Base-by-base conservation (phyloP, 768 basidiomycete genomes). In the Tylopilus rubrobrunneus region DNA sequence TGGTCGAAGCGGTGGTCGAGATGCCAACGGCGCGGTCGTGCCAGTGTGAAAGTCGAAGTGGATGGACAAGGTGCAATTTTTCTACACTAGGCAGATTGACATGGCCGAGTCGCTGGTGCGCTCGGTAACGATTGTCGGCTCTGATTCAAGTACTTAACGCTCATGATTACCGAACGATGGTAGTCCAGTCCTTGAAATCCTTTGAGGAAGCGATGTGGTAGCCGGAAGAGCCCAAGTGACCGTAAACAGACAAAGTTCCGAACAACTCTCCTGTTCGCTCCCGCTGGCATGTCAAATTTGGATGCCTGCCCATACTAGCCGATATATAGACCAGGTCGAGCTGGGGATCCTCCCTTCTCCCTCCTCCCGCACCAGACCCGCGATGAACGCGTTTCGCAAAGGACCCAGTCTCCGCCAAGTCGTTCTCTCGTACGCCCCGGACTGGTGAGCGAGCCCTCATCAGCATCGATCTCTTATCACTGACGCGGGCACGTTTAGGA, bases 391-490 rank as follows among this genome's bases (percentile, higher is more conserved):
- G 2, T 56, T 52, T n/a, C 53, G 45, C 45, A 62, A 39, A 48
- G 49, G 43, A 0, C 67, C 59, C 10, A 51, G 54, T 28, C 54
- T 71, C 23, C 55, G 59, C 19, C 60, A 55, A 29, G 49, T 58
- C 46, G 2, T 62, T 31, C 23, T 76, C 8, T 86, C 86, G 0
- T 90, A 91, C 71, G 77, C 81, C 12, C 84, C 85, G 0, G 89
- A 92, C 64, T 92, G 89, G 89, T 89, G 63, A 62, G 81, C 25
- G 10, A 19, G 2, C 17, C 2, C n/a, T 2, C 4, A 45, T 8
- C 37, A 23, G 27, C n/a, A 10, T 11, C 1, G 8, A 19, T 36
- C 14, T 31, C 25, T 17, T 23, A 21, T 6, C 41, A 33, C 49
- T 57, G 46, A 57, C n/a, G 10, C 9, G 3, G 7, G 21, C 14